Evolutionary conservation across 306 rosid genomes (phyloP), one percentile per base, ranked within the genome.

Genomic region (Cicer chorassanicum): DNA sequence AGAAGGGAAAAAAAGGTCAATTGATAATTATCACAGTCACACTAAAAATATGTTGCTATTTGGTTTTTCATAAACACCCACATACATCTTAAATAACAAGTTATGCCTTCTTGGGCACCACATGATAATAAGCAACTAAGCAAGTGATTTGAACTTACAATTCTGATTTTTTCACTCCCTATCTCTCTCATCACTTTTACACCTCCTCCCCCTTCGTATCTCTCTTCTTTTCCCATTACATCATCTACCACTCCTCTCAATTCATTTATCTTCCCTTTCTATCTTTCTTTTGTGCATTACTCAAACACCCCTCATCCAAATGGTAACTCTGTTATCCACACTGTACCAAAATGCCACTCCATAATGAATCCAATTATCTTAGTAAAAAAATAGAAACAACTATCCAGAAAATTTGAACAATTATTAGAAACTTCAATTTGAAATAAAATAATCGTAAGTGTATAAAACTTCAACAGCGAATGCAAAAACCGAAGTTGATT

Each of bases 341-440:
- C 19, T 14, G 3, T 50, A 50, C 55, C 3, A 6, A 50, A 50
- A 48, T 13, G 16, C 54, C 15, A n/a, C 54, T 0, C 15, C 1
- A 57, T 24, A 57, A 57, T 8, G 4, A 57, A 57, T 38, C 67
- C 44, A 61, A 43, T 6, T 2, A 11, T 13, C 71, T 19, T 10
- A 44, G 9, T 24, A 6, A 19, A 65, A 15, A 65, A 16, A 41
- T 45, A 43, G 11, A 42, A 75, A 48, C 29, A 41, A 53, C 70
- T 54, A 51, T 74, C 81, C 61, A 40, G 42, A 9, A 68, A 68
- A 9, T 81, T 61, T 1, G 18, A 77, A 60, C 57, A 65, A 57
- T 56, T 7, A 14, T 42, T 3, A 36, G 60, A 45, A 69, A 6
- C 40, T 51, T 61, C 4, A 42, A 38, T 53, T 54, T 0, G 48